Percentiles rank a stretch among this genome's conserved stretches.
These are phyloP conservation scores for Grosmannia huntii DNA, from an alignment of 2,329 filamentous ascomycete genomes.

Conservation along the genomic window DNA sequence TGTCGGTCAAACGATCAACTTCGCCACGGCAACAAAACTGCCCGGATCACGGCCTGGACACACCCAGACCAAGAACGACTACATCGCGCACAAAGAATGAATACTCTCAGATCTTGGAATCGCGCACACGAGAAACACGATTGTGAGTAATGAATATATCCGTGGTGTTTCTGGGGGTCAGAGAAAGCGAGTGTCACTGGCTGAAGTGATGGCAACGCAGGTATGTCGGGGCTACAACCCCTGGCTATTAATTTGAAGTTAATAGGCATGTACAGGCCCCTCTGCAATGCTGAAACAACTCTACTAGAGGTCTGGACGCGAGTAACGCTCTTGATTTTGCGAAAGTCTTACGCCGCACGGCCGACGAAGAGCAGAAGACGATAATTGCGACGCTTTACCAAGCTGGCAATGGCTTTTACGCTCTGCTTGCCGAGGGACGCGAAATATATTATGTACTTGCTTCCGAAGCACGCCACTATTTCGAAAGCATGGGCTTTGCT, in stretches of 20 bases:
- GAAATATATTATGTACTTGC: conserved; percentile 51
- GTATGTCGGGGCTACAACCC: no score
- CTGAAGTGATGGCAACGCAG: conserved; percentile 42
- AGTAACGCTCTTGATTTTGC: not conserved
- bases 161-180: conserved; percentile 50
- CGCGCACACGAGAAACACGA: not conserved
- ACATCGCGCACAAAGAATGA: not conserved
- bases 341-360: not conserved
- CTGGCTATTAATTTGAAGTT: no score
- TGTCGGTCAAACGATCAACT: not conserved
- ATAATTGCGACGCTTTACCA: conserved; percentile 40
- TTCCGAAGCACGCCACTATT: conserved; percentile 48
- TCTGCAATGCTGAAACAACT: conserved; percentile 56
- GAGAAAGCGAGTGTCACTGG: conserved; percentile 51
- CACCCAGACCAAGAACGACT: not conserved
- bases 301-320: conserved; percentile 32
- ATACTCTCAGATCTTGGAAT: not conserved
- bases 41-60: not conserved
- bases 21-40: not conserved
- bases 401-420: conserved; percentile 49
- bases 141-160: not conserved
- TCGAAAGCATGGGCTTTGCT: conserved; percentile 52
- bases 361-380: not conserved
- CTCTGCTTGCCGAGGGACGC: conserved; percentile 44
- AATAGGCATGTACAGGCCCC: conserved; percentile 25